phyloP scores from a whole-genome alignment of 768 basidiomycete species.

The Agaricus subrufescens region DNA sequence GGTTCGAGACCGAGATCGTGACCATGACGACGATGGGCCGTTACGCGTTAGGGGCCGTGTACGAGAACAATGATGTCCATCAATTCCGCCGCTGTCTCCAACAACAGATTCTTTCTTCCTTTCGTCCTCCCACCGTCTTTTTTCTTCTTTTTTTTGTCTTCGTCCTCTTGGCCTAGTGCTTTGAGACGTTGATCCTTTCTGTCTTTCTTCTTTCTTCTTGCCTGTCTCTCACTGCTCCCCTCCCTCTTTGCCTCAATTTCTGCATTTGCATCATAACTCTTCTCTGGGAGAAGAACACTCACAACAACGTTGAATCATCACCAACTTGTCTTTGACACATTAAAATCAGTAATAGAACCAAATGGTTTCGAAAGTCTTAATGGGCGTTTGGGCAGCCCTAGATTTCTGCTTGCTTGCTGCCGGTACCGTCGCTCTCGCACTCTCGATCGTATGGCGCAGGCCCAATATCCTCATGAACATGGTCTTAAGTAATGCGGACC shows the following conservation, averaged over 20 bases:
- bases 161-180: slow-evolving; percentile 38
- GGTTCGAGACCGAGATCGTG: background rate
- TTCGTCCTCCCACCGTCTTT: slow-evolving; percentile 6
- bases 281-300: slow-evolving; percentile 48
- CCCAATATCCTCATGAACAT: slow-evolving; percentile 71
- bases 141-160: slow-evolving; percentile 18
- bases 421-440: slow-evolving; percentile 56
- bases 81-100: background rate
- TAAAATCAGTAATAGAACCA: slow-evolving; percentile 16
- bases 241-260: slow-evolving; percentile 3
- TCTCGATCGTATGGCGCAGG: slow-evolving; percentile 69
- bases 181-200: slow-evolving; percentile 69
- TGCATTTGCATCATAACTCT: slow-evolving; percentile 26
- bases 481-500: slow-evolving; percentile 52
- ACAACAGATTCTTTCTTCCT: slow-evolving; percentile 5
- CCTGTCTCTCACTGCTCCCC: slow-evolving; percentile 15
- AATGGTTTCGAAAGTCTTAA: slow-evolving; percentile 72
- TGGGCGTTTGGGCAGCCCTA: slow-evolving; percentile 69
- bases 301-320: slow-evolving; percentile 13
- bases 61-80: slow-evolving; percentile 6
- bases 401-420: slow-evolving; percentile 68
- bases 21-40: background rate
- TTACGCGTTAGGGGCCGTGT: background rate
- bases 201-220: slow-evolving; percentile 26
- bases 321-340: slow-evolving; percentile 8